Percentiles rank a stretch among this genome's conserved stretches.
Evolutionary conservation across 257 asterid genomes (phyloP).

Genomic region (Solanum appendiculatum): DNA sequence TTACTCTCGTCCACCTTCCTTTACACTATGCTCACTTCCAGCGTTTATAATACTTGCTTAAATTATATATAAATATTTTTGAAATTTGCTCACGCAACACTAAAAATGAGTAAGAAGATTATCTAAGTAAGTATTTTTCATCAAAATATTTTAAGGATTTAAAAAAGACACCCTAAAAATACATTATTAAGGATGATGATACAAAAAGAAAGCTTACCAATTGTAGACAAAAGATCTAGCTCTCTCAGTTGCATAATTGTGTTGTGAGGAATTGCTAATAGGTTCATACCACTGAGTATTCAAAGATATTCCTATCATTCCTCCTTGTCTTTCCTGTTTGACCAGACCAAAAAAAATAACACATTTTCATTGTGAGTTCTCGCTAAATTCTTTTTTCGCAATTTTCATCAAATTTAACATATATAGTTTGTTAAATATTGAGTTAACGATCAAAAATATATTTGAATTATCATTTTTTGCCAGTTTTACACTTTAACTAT

Average conservation of each 20-base stretch:
- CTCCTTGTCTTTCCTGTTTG: constrained; percentile 28
- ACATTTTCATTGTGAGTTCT: too few relatives aligned
- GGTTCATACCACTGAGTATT: constrained; percentile 56
- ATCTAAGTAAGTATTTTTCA: too few relatives aligned
- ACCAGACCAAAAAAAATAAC: background rate
- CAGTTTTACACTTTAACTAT: fast-evolving
- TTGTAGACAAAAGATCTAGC: constrained; percentile 49
- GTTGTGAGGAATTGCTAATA: constrained; percentile 30
- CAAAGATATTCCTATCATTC: constrained; percentile 39
- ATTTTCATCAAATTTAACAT: background rate
- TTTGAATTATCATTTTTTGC: fast-evolving
- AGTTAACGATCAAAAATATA: background rate
- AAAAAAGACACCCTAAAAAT: too few relatives aligned
- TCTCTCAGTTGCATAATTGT: constrained; percentile 47
- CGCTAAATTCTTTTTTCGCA: too few relatives aligned
- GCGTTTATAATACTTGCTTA: background rate
- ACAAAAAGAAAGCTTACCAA: constrained; percentile 33
- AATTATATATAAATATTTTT: background rate
- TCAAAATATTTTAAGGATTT: too few relatives aligned
- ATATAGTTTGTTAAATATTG: background rate
- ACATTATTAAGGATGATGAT: too few relatives aligned
- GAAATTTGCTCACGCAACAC: fast-evolving
- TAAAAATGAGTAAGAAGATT: too few relatives aligned
- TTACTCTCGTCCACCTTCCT: background rate
- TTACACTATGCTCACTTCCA: background rate